Conservation (phyloP, 2,329 filamentous ascomycete species). For the Hypoxylon sp. region DNA sequence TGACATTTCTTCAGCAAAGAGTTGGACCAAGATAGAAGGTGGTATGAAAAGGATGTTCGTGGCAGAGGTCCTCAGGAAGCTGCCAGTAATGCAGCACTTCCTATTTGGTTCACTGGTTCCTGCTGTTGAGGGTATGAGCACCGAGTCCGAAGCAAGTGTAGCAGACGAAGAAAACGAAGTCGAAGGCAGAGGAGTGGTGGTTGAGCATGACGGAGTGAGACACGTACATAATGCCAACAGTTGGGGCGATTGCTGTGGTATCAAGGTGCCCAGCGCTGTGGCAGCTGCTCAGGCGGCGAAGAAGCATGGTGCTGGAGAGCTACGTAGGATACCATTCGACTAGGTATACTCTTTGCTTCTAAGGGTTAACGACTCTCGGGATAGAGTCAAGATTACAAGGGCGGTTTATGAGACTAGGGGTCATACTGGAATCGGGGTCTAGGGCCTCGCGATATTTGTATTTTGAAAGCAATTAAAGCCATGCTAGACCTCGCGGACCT, state of each 20-base stretch:
- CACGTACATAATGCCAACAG: constrained; percentile 79
- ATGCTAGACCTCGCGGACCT: no score
- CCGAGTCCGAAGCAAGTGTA: constrained; percentile 67
- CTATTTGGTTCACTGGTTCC: constrained; percentile 89
- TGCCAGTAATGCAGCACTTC: constrained; percentile 99
- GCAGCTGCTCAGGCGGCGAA: constrained; percentile 91
- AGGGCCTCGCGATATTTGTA: no score
- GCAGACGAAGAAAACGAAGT: constrained; percentile 64
- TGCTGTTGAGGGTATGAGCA: constrained; percentile 85
- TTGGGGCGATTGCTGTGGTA: constrained; percentile 98
- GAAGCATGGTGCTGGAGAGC: constrained; percentile 75
- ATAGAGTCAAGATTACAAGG: no score
- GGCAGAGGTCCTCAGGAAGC: constrained; percentile 89
- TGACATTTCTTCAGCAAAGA: constrained; percentile 92
- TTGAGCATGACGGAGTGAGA: constrained; percentile 73
- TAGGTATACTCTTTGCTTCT: constrained; percentile 57
- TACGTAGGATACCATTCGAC: constrained; percentile 87
- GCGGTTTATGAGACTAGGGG: no score
- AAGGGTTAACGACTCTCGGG: no score
- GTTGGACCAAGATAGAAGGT: constrained; percentile 91
- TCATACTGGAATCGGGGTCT: not conserved
- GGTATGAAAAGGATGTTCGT: constrained; percentile 99
- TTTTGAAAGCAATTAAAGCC: no score
- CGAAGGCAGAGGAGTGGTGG: constrained; percentile 72
- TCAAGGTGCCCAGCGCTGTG: constrained; percentile 94